Percentiles rank a stretch among this genome's conserved stretches.
These are phyloP conservation scores for Stagonosporopsis rhizophila DNA, from an alignment of 2,329 filamentous ascomycete species.

Conservation along the genomic window DNA sequence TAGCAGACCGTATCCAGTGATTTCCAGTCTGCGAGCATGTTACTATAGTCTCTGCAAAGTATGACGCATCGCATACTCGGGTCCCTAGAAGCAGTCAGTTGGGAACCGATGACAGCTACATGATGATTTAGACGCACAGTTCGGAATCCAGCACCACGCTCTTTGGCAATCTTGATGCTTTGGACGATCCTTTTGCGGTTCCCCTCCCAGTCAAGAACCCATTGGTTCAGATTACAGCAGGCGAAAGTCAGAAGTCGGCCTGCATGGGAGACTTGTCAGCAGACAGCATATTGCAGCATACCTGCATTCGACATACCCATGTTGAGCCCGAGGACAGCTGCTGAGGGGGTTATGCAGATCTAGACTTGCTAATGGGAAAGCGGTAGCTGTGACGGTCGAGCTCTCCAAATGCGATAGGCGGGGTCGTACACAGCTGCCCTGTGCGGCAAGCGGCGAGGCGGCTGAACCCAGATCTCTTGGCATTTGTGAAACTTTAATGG, in stretches of 20 bases:
- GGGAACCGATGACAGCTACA: too few relatives aligned
- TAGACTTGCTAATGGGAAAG: constrained; percentile 1
- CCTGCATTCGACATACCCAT: constrained; percentile 5
- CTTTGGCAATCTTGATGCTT: constrained; percentile 67
- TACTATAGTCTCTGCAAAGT: background rate
- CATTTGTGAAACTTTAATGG: background rate
- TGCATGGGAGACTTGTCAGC: constrained; percentile 5
- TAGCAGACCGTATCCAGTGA: constrained; percentile 50
- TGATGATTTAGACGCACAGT: constrained; percentile 53
- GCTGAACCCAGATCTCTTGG: constrained; percentile 13
- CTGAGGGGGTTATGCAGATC: background rate
- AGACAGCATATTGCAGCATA: background rate
- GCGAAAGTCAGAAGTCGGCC: constrained; percentile 36
- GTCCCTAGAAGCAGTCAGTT: constrained; percentile 6
- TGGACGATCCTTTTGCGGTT: constrained; percentile 70
- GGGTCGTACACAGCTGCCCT: constrained; percentile 12
- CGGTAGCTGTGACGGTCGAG: constrained; percentile 10
- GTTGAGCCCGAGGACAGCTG: background rate
- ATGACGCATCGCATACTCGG: constrained; percentile 9
- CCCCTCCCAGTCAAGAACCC: constrained; percentile 54
- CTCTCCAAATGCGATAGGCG: constrained; percentile 15
- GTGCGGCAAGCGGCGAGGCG: constrained; percentile 12
- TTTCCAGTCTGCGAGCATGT: constrained; percentile 48
- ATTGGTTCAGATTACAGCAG: constrained; percentile 42
- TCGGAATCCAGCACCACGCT: constrained; percentile 13